A percentile compares a stretch with the other conserved stretches of the same genome.
Evolutionary conservation across 2,329 filamentous ascomycete species (phyloP).

Genomic region (Pestalotiopsis sp.): DNA sequence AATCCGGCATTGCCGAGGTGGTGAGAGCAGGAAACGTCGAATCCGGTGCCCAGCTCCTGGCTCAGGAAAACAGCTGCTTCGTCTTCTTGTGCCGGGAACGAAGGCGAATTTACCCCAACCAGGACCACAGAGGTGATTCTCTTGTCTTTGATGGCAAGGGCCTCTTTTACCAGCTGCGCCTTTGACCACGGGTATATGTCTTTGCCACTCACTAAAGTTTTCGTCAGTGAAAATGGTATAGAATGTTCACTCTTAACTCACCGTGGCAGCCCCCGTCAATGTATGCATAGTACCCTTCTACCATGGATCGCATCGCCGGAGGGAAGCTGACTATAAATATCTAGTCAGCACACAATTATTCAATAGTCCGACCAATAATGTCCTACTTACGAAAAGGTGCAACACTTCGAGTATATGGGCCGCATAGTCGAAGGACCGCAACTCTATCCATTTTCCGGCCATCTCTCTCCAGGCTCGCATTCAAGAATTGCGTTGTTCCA

Average conservation of each 20-base stretch:
- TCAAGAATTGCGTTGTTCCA: conserved; percentile 62
- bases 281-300: not conserved
- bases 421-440: conserved; percentile 57
- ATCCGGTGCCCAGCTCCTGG: conserved; percentile 27
- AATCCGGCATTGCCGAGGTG: conserved; percentile 58
- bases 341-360: not conserved
- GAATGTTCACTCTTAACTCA: not conserved
- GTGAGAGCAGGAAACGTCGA: conserved; percentile 52
- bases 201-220: not conserved
- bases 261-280: not conserved
- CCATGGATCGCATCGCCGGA: not conserved
- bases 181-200: not conserved
- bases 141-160: not conserved
- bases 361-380: not conserved
- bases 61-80: not conserved
- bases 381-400: not conserved
- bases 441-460: conserved; percentile 49
- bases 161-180: not conserved
- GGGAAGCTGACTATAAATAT: not conserved
- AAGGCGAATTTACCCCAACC: not conserved
- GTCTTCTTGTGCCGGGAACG: not conserved
- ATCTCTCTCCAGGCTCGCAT: conserved; percentile 60
- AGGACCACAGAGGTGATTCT: not conserved
- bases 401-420: conserved; percentile 37
- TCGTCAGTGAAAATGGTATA: not conserved